Evolutionary conservation across 352 stramenopile genomes (phyloP), one percentile per base, ranked within the genome.

Genomic region (Pilasporangium apinafurcum): DNA sequence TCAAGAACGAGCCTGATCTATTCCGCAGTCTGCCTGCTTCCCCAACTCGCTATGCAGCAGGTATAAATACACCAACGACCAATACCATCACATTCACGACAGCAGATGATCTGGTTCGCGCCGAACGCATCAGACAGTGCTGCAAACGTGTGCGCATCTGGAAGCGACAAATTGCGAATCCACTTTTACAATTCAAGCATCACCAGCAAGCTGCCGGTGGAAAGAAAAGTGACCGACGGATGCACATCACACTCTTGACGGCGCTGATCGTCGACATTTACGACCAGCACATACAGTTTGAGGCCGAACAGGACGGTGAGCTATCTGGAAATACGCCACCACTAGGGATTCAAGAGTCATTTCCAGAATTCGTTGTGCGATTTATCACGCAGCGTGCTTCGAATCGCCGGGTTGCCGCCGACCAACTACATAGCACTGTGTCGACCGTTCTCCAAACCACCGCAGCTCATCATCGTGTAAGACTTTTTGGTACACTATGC

Each of bases 121-220:
- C 54, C 6, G 72, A 89, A 41, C 57, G 76, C 12, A 30, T 89
- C 21, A 68, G 47, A 6, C 71, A 88, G 40, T 87, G 76, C 56
- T 89, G 73, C 56, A 86, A 86, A 39, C 79, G 79, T 8, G 79
- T 92, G 17, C 71, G 74, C 10, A 53, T 86, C 14, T 92, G 79
- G 79, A 46, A 65, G 18, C 58, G 66, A 9, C 65, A 83, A 27
- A 61, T 73, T 29, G 62, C 64, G 0, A 92, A 92, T 33, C 79
- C 79, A 18, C 43, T 92, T 20, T 41, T 86, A 37, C 56, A 70
- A 27, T 86, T 79, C 64, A 81, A 73, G 42, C 49, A 68, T 24
- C 66, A 79, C 25, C 59, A 78, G 13, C 48, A 65, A 8, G 44
- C 46, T 13, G 41, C 38, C 4, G 37, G 32, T 25, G 44, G 41